Evolutionary conservation across 2,329 filamentous ascomycete genomes (phyloP), one percentile per base, ranked within the genome.

Genomic region (Penicillium sp.): DNA sequence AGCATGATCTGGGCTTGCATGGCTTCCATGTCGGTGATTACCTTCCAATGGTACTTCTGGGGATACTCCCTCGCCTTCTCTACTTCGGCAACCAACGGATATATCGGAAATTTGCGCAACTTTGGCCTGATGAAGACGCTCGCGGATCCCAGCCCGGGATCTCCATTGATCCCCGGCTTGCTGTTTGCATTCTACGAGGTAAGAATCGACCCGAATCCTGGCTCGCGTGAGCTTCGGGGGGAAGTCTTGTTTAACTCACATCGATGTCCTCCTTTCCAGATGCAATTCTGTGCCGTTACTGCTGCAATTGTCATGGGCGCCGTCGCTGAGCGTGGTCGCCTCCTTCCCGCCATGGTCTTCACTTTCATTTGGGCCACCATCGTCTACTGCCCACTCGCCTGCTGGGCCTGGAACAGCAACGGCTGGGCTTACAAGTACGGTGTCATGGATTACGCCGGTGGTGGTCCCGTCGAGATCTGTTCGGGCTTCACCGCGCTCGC

Each of bases 31-130:
- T 93, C 91, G 52, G 88, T 98, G 74, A 85, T 97, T 76, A 90
- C 91, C 59, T 97, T 99, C 82, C 95, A 99, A 81, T 99, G 95
- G 95, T 98, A 97, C 75, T 97, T 99, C 78, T 98, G 95, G 94
- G 95, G 95, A 40, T 99, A 97, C 79, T 97, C 94, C 14, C 84
- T 99, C 63, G 93, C 94, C 55, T 97, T 98, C 80, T 95, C 91
- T 73, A 83, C 85, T 46, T 87, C 87, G 14, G 91, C 89, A 4
- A 92, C 86, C 68, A 97, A 91, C 80, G 90, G 91, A 56, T 98
- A 91, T 81, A 98, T 99, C 73, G 95, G 95, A 58, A 87, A 98
- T 76, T 81, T 99, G 58, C 85, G 88, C 69, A 91, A 96, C 78
- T 97, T 98, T 71, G 95, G 93, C 63, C 84, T 99, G 70, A 89